Evolutionary conservation across 2,329 filamentous ascomycete species (phyloP), one percentile per base, ranked within the genome.

Genomic region (Cytospora piceae): DNA sequence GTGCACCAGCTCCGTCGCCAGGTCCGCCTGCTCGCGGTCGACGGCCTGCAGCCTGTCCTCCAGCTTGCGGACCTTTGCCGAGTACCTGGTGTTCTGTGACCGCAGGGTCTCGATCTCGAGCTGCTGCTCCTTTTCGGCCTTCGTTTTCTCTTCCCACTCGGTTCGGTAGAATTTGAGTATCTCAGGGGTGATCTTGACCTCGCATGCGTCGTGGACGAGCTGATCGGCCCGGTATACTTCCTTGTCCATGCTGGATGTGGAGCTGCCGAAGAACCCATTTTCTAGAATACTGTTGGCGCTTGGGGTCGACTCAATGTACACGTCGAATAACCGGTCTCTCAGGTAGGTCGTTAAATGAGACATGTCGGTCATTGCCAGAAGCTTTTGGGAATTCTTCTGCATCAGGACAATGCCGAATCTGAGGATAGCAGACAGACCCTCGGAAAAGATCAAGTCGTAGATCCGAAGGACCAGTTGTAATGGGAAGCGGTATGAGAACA

Each of bases 401-500:
- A 99, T 98, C 60, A 99, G 84, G 4, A 95, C 93, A 70, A 98
- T 90, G 61, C 94, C 94, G 72, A 99, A 99, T 72, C 94, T 94
- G 61, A 99, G 81, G 70, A 99, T 95, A 0, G 95, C 95, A 61
- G 93, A 92, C 20, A 99, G 83, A 3, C 96, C 95, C 77, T 98
- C 94, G 56, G 92, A 95, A 22, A 99, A 83, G 60, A 99, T 95
- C 63, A 99, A 81, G 75, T 99, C 95, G 77, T 98, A 99, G 59
- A 99, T 96, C 37, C 95, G 91, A 65, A 99, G 88, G 8, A 99
- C 95, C 12, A 99, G 87, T 75, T 99, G 95, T 9, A 99, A 84
- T 11, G 95, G 95, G 77, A 99, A 99, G 52, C 96, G 91, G 77
- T 99, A 99, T 37, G 94, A 93, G 74, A 99, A 99, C n/a, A 99